Conservation (phyloP, 306 rosid genomes). For the Vicia sativa region DNA sequence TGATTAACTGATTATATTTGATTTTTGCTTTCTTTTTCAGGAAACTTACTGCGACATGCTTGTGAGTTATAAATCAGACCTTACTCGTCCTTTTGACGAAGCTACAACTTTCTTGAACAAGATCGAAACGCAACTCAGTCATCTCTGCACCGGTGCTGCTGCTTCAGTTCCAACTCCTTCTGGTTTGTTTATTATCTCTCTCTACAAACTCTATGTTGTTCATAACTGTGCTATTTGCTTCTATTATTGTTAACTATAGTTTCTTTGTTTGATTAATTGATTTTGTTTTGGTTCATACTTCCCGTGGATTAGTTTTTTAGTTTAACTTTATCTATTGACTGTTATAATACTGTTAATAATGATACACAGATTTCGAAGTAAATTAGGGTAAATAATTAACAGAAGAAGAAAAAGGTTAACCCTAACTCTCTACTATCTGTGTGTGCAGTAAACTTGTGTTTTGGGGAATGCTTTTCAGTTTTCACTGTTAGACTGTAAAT, state of each 20-base stretch:
- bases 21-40: conserved; percentile 42
- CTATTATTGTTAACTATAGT: background rate
- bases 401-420: conserved; percentile 35
- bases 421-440: conserved; percentile 45
- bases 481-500: conserved; percentile 44
- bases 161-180: conserved; percentile 60
- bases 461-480: conserved; percentile 22
- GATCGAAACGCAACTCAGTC: conserved; percentile 74
- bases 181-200: conserved; percentile 57
- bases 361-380: conserved; percentile 38
- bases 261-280: conserved; percentile 31
- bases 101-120: conserved; percentile 85
- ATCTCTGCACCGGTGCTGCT: conserved; percentile 66
- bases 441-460: conserved; percentile 26
- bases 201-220: conserved; percentile 36
- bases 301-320: background rate
- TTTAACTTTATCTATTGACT: conserved; percentile 25
- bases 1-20: background rate
- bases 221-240: conserved; percentile 30
- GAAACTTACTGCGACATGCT: conserved; percentile 87
- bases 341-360: background rate
- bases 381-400: conserved; percentile 11
- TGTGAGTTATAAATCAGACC: conserved; percentile 84
- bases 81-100: conserved; percentile 86
- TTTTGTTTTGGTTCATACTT: conserved; percentile 1